phyloP scores from a whole-genome alignment of 139 green algal genomes.

The Coccomyxa sp. region DNA sequence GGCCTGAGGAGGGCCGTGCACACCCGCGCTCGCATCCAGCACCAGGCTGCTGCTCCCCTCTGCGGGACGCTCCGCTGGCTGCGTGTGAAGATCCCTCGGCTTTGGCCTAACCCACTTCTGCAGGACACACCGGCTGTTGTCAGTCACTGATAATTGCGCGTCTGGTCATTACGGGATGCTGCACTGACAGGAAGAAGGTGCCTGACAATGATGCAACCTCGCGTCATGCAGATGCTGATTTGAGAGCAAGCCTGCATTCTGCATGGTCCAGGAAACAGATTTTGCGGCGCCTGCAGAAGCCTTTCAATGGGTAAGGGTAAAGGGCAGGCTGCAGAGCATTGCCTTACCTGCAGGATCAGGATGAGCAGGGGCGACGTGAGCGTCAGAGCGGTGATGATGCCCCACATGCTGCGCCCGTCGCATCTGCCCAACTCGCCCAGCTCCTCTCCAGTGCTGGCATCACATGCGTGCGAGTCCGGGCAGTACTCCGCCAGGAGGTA shows the following conservation, averaged over 20 bases:
- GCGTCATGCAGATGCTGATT: background rate
- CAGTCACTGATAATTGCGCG: background rate
- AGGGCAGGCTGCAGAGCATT: background rate
- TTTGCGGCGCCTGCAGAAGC: background rate
- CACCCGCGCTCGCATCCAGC: background rate
- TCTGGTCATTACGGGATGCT: background rate
- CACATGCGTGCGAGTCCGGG: conserved; percentile 25
- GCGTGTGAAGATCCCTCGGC: background rate
- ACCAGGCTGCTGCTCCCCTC: background rate
- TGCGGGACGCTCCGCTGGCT: background rate
- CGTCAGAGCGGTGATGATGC: conserved; percentile 26
- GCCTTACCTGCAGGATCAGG: conserved; percentile 1
- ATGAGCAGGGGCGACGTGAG: conserved; percentile 35
- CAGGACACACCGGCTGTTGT: background rate
- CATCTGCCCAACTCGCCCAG: conserved; percentile 6
- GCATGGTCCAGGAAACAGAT: background rate
- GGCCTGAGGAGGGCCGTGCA: background rate
- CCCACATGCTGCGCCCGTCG: conserved; percentile 32
- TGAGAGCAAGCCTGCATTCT: background rate
- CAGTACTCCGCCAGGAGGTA: conserved; percentile 38
- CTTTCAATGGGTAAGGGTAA: background rate
- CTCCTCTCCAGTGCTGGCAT: background rate
- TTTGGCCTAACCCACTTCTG: conserved; percentile 2
- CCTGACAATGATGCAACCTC: background rate
- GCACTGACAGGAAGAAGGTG: background rate